Evolutionary conservation across 2,329 filamentous ascomycete genomes (phyloP).

Genomic region (Hypoxylon sp.): DNA sequence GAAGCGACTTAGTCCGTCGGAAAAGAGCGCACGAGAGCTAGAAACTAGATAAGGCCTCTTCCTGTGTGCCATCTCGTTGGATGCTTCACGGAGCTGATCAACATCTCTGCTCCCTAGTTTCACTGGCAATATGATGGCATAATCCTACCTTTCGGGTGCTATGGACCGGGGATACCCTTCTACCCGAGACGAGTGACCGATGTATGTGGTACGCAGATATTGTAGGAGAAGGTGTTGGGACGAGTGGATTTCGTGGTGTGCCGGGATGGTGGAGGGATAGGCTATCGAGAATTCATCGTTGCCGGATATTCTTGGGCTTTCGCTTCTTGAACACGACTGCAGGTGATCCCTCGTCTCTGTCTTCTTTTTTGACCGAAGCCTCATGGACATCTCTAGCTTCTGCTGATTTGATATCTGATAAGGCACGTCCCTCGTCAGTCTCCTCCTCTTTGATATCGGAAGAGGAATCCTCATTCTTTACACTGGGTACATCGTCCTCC

Average conservation of each 20-base stretch:
- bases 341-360: conserved; percentile 46
- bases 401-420: conserved; percentile 26
- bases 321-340: conserved; percentile 83
- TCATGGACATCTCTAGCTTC: conserved; percentile 9
- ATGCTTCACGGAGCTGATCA: not conserved
- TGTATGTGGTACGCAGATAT: conserved; percentile 1
- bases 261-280: not conserved
- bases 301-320: conserved; percentile 74
- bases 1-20: not conserved
- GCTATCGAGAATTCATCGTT: conserved; percentile 60
- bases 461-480: conserved; percentile 57
- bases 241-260: not conserved
- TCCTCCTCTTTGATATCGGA: conserved; percentile 59
- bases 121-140: not conserved
- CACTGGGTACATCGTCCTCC: conserved; percentile 47
- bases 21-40: not conserved
- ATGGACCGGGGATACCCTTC: not conserved
- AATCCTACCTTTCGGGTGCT: not conserved
- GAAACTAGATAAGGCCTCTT: not conserved
- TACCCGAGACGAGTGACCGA: not conserved
- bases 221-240: too few species aligned
- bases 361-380: conserved; percentile 50
- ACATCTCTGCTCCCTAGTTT: not conserved
- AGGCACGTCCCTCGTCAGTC: conserved; percentile 41
- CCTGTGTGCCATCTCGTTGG: not conserved